These are phyloP conservation scores for Citrus mangshanensis DNA, from an alignment of 345 rosid genomes.

Conservation along the genomic window DNA sequence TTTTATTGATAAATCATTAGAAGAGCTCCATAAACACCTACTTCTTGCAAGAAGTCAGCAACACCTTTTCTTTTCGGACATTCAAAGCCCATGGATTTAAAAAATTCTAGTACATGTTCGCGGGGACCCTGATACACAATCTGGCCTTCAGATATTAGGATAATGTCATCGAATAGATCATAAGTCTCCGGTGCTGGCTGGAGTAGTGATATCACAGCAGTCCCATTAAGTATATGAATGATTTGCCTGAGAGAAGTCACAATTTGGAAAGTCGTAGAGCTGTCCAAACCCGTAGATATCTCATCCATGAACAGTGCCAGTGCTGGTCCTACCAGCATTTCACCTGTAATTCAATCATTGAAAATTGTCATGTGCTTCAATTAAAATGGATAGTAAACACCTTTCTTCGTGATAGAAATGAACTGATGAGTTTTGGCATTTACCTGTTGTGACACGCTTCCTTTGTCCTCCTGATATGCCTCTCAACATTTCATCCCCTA, in stretches of 20 bases:
- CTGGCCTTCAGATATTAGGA: constrained; percentile 67
- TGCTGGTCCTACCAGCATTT: constrained; percentile 70
- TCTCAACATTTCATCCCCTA: constrained; percentile 57
- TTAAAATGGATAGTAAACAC: too few relatives aligned
- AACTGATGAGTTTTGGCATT: too few relatives aligned
- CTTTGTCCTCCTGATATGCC: constrained; percentile 69
- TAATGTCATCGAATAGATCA: constrained; percentile 68
- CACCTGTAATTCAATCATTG: constrained; percentile 36
- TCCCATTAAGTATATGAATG: constrained; percentile 59
- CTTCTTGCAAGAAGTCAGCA: constrained; percentile 34
- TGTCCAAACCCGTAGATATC: constrained; percentile 78
- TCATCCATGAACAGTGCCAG: constrained; percentile 62
- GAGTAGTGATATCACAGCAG: constrained; percentile 68
- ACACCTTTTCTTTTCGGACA: constrained; percentile 28
- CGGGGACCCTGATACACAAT: constrained; percentile 18
- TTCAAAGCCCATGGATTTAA: constrained; percentile 23
- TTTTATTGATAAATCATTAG: too few relatives aligned
- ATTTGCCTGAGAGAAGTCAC: constrained; percentile 65
- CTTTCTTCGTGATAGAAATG: background rate
- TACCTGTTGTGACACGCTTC: constrained; percentile 69
- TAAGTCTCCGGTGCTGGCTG: constrained; percentile 85
- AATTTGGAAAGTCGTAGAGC: constrained; percentile 74
- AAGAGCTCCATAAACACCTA: background rate
- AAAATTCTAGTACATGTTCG: constrained; percentile 20
- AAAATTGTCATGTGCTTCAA: background rate